Base-by-base conservation (phyloP, 257 asterid species). In the Salvia rosmarinus region DNA sequence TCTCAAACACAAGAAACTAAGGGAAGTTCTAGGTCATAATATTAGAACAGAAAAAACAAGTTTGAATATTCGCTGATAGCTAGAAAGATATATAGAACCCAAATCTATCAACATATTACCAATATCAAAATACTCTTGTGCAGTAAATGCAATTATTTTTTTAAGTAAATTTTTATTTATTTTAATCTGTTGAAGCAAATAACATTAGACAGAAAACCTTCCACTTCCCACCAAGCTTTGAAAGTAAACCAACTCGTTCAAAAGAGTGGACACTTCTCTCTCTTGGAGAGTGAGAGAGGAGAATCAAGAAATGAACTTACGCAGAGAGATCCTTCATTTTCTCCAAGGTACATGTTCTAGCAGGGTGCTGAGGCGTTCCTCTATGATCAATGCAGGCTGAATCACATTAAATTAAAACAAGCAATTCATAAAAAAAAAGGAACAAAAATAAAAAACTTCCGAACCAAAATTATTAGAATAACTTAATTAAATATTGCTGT, bases 351-450 rank as follows among this genome's bases (percentile, higher is more conserved):
- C 93, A 85, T 62, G 98, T 92, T 84, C 98, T 85, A 13, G 96
- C 96, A 64, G 98, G 98, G 69, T 82, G 86, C 60, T 89, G 86
- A 35, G 96, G 96, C n/a, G 96, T 92, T n/a, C 98, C 98, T 75
- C 91, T 82, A 39, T 92, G 98, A 78, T 92, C 98, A 76, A 89
- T 88, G 90, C 98, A 92, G 20, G 95, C 98, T 92, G 87, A 51
- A 67, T 16, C 28, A 56, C 58, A 70, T 43, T n/a, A 49, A 72
- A 57, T 1, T 13, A n/a, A 23, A 61, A 71, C 37, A 19, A 20
- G 37, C 12, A 44, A 61, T 30, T 12, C 44, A 61, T 43, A 3
- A 43, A 54, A 34, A 64, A n/a, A 17, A 17, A 17, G 11, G 8
- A 17, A 2, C 12, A 17, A 0, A 19, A 64, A 19, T 2, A 43